Percentiles rank a stretch among this genome's conserved stretches.
These are phyloP conservation scores for Spizellomyces punctatus DNA, from an alignment of 192 early-diverging fungal genomes.

Conservation along the genomic window DNA sequence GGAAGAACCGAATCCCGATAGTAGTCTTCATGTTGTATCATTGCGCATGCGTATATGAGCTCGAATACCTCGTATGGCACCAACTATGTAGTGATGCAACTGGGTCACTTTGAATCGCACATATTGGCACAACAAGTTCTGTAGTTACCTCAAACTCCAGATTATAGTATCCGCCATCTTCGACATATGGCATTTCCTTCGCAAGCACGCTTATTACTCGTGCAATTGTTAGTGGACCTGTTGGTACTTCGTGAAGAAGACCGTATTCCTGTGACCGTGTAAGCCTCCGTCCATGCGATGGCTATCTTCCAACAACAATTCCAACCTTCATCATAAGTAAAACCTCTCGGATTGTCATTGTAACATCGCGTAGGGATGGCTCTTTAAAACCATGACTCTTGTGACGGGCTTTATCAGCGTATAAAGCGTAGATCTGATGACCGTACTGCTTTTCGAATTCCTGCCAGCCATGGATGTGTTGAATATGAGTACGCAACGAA, in stretches of 20 bases:
- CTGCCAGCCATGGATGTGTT: constrained; percentile 12
- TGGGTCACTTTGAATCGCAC: too few relatives aligned
- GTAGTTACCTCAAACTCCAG: constrained; percentile 51
- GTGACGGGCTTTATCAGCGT: constrained; percentile 22
- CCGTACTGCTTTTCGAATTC: constrained; percentile 29
- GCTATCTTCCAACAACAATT: background rate
- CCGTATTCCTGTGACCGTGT: constrained; percentile 39
- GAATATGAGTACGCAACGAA: too few relatives aligned
- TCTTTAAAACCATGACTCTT: constrained; percentile 20
- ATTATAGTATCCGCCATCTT: constrained; percentile 41
- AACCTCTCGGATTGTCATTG: constrained; percentile 47
- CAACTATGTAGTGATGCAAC: constrained; percentile 14
- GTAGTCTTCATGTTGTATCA: constrained; percentile 20
- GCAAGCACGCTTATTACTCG: constrained; percentile 40
- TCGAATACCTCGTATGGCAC: constrained; percentile 46
- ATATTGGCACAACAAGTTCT: too few relatives aligned
- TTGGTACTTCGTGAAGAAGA: constrained; percentile 28
- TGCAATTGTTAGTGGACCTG: constrained; percentile 35
- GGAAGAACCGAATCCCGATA: constrained; percentile 11
- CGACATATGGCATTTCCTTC: constrained; percentile 22
- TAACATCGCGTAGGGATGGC: constrained; percentile 26
- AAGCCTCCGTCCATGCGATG: background rate
- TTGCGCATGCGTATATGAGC: constrained; percentile 30
- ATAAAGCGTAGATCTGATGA: constrained; percentile 35
- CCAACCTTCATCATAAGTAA: constrained; percentile 40